These are phyloP conservation scores for Pichia sp. DNA, from an alignment of 1,139 yeast genomes.

Conservation along the genomic window DNA sequence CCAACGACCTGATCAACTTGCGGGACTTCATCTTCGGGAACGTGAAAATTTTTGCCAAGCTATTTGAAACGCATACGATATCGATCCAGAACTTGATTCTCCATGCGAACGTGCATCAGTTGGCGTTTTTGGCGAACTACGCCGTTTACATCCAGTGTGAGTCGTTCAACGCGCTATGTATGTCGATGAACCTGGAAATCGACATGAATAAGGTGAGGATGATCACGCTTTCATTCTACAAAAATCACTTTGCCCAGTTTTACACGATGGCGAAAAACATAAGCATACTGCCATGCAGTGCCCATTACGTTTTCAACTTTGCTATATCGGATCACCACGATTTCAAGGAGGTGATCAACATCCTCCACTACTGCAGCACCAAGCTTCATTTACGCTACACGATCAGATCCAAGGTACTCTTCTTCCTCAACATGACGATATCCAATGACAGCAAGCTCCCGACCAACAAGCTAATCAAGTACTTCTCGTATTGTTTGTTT, in stretches of 20 bases:
- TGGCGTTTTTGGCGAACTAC: conserved; percentile 2
- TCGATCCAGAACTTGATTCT: conserved; percentile 3
- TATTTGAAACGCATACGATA: neutral
- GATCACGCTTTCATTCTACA: conserved; percentile 1
- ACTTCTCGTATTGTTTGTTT: neutral
- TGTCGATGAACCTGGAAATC: neutral
- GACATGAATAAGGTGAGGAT: neutral
- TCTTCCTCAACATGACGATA: neutral
- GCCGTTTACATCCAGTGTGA: conserved; percentile 2
- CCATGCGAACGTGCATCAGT: neutral
- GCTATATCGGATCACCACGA: conserved; percentile 5
- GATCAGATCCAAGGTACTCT: neutral
- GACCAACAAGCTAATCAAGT: neutral
- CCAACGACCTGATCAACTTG: conserved; percentile 1
- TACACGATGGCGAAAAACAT: neutral
- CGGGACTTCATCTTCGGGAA: conserved; percentile 1
- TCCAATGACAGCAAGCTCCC: neutral
- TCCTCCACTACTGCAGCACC: neutral
- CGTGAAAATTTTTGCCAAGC: neutral
- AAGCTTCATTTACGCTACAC: neutral
- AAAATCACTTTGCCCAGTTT: conserved; percentile 5
- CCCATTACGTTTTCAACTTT: conserved; percentile 1
- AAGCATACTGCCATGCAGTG: neutral
- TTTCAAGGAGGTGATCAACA: conserved; percentile 4
- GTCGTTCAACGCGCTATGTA: neutral